Percentiles rank a stretch among this genome's conserved stretches.
Evolutionary conservation across 208 protist genomes (phyloP).

Genomic region (Leishmania guyanensis): DNA sequence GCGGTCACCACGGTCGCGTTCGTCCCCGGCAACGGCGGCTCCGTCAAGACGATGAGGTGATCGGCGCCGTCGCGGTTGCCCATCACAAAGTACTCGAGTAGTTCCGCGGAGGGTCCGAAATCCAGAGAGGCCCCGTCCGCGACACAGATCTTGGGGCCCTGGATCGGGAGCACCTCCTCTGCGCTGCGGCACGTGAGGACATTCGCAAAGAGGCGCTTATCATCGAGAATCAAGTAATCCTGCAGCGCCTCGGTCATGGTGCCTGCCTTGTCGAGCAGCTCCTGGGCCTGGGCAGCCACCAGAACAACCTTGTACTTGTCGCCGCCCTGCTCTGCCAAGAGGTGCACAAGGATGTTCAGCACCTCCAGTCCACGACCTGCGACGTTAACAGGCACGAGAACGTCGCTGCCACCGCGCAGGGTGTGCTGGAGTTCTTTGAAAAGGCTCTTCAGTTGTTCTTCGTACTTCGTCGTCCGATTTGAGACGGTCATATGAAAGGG

Average conservation of each 20-base stretch:
- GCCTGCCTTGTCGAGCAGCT: conserved; percentile 77
- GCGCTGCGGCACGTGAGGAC: conserved; percentile 79
- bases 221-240: conserved; percentile 76
- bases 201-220: conserved; percentile 69
- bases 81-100: conserved; percentile 56
- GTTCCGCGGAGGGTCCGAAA: conserved; percentile 73
- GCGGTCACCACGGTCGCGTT: conserved; percentile 54
- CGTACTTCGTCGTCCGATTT: conserved; percentile 37
- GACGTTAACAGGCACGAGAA: conserved; percentile 82
- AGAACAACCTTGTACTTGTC: conserved; percentile 85
- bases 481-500: conserved; percentile 30
- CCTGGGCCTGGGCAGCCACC: conserved; percentile 69
- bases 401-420: conserved; percentile 81
- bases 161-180: conserved; percentile 59
- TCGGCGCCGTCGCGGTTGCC: conserved; percentile 39
- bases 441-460: conserved; percentile 74
- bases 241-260: conserved; percentile 86
- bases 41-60: conserved; percentile 72
- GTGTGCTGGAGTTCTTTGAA: conserved; percentile 83
- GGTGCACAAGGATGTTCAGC: conserved; percentile 66
- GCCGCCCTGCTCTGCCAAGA: conserved; percentile 73
- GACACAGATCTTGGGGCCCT: conserved; percentile 74
- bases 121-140: conserved; percentile 79
- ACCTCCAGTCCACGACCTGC: conserved; percentile 79
- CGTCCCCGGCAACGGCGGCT: conserved; percentile 46